Evolutionary conservation across 1,284 basidiomycete species (phyloP).

Genomic region (Cutaneotrichosporon sp.): DNA sequence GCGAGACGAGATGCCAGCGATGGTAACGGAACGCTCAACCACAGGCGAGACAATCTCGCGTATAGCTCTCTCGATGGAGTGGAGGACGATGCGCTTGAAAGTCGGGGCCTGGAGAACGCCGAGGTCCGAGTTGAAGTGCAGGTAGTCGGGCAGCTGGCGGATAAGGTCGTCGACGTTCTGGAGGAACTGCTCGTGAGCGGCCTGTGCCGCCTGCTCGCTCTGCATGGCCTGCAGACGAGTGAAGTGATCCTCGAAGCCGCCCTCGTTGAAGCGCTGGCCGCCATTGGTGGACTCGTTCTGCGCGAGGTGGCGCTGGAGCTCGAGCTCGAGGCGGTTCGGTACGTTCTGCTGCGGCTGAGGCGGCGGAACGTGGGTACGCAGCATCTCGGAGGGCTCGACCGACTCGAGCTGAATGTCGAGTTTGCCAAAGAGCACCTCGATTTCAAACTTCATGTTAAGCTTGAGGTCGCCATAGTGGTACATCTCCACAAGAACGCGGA

Average conservation of each 20-base stretch:
- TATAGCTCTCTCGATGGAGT: conserved; percentile 90
- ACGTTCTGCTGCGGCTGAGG: conserved; percentile 39
- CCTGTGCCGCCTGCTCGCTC: conserved; percentile 43
- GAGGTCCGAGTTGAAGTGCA: conserved; percentile 66
- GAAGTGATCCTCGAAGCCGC: conserved; percentile 33
- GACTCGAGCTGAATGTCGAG: conserved; percentile 82
- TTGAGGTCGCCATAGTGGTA: conserved; percentile 97
- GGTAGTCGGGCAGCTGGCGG: conserved; percentile 69
- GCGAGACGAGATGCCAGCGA: conserved; percentile 94
- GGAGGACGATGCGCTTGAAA: conserved; percentile 86
- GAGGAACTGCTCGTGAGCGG: conserved; percentile 47
- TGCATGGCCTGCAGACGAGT: conserved; percentile 44
- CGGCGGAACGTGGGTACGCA: conserved; percentile 51
- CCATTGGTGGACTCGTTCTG: conserved; percentile 24
- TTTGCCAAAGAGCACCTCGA: conserved; percentile 92
- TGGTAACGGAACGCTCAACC: conserved; percentile 98
- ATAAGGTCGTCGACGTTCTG: conserved; percentile 53
- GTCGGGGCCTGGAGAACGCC: conserved; percentile 62
- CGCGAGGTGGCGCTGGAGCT: conserved; percentile 37
- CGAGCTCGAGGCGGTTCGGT: conserved; percentile 38
- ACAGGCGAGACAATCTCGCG: conserved; percentile 98
- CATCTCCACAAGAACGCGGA: conserved; percentile 86
- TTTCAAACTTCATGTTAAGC: conserved; percentile 97
- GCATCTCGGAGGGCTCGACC: conserved; percentile 75
- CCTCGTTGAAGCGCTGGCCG: conserved; percentile 32